A percentile compares a stretch with the other conserved stretches of the same genome.
Conservation (phyloP, 495 filamentous ascomycete species). For the Talaromyces liani region DNA sequence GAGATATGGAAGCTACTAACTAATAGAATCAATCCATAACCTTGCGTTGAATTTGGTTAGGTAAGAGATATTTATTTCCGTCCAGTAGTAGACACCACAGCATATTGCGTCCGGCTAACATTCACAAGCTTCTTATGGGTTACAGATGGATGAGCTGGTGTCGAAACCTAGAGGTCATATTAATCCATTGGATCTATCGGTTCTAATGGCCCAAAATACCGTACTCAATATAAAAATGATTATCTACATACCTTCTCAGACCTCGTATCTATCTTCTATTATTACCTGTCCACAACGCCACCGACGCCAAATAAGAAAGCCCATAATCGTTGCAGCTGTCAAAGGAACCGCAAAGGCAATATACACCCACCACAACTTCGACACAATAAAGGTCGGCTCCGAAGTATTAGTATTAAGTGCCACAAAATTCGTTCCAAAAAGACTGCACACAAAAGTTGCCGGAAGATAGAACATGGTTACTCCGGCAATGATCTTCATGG, state of each 20-base stretch:
- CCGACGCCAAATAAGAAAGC: conserved; percentile 13
- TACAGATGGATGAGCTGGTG: too few species aligned
- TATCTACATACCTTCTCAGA: neutral
- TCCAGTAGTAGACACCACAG: too few species aligned
- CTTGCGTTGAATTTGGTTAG: too few species aligned
- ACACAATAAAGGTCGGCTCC: conserved; percentile 12
- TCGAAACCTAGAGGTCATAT: too few species aligned
- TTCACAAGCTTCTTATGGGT: too few species aligned
- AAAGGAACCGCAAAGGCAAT: conserved; percentile 15
- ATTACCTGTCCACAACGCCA: conserved; percentile 1
- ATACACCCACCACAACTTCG: conserved; percentile 16
- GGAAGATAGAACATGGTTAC: conserved; percentile 32
- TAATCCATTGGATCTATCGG: neutral
- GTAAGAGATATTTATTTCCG: too few species aligned
- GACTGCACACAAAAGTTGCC: conserved; percentile 24
- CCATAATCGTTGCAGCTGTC: conserved; percentile 12
- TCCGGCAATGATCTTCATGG: conserved; percentile 32
- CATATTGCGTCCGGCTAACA: too few species aligned
- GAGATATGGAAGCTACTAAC: too few species aligned
- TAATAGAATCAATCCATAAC: too few species aligned
- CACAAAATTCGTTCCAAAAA: conserved; percentile 16
- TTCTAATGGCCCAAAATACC: neutral
- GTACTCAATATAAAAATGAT: too few species aligned
- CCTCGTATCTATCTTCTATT: neutral
- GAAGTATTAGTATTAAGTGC: conserved; percentile 11